Evolutionary conservation across 2,329 filamentous ascomycete species (phyloP).

Genomic region (Beauveria brongniartii): DNA sequence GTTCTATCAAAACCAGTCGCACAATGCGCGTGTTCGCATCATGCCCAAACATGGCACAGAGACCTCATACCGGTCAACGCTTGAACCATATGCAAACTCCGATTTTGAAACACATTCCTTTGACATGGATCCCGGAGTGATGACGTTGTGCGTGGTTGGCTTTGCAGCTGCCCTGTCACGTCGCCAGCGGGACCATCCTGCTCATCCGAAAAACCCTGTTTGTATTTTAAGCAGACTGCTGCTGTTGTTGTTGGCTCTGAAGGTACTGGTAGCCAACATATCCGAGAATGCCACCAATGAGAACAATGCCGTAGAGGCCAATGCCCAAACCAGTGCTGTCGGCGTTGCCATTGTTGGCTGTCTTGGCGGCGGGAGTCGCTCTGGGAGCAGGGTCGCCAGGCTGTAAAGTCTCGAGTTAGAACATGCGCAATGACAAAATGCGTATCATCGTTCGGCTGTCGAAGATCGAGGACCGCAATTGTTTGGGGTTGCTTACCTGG

Average conservation of each 20-base stretch:
- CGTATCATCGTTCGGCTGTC: neutral
- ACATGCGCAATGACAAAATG: neutral
- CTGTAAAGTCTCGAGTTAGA: constrained; percentile 32
- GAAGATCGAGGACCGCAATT: neutral
- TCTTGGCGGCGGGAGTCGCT: constrained; percentile 39
- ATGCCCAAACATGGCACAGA: neutral
- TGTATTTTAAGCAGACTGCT: constrained; percentile 19
- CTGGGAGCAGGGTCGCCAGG: constrained; percentile 72
- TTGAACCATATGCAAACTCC: constrained; percentile 8
- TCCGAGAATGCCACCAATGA: constrained; percentile 67
- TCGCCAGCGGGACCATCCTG: neutral
- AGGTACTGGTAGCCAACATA: constrained; percentile 84
- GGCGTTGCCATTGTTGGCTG: constrained; percentile 41
- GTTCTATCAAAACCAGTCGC: constrained; percentile 9
- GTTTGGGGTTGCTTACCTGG: constrained; percentile 46
- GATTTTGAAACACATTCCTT: neutral
- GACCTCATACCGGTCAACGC: constrained; percentile 5
- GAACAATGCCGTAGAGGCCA: constrained; percentile 71
- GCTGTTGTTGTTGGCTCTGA: constrained; percentile 46
- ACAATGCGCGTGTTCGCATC: neutral
- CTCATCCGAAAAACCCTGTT: neutral
- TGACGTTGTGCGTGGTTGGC: neutral
- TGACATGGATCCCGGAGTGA: neutral
- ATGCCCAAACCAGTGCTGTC: constrained; percentile 57
- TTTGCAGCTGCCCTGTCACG: neutral